These are phyloP conservation scores for Schizopora paradoxa DNA, from an alignment of 1,284 basidiomycete genomes.

Conservation along the genomic window DNA sequence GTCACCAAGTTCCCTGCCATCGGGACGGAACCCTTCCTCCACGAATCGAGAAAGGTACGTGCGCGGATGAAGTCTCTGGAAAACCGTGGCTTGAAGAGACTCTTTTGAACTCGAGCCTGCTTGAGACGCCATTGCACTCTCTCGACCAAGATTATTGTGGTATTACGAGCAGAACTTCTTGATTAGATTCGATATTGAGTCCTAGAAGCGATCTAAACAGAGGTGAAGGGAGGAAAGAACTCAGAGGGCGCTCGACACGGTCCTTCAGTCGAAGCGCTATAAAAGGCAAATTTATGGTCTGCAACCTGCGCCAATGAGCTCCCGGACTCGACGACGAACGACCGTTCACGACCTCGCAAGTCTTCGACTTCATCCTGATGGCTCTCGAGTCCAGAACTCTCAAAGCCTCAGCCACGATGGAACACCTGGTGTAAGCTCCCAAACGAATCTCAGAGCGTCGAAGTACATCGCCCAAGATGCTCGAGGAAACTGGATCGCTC, in stretches of 20 bases:
- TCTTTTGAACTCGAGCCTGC: slow-evolving; percentile 7
- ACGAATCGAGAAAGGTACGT: slow-evolving; percentile 79
- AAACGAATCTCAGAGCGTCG: slow-evolving; percentile 6
- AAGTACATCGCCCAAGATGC: slow-evolving; percentile 32
- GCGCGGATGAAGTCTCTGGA: slow-evolving; percentile 77
- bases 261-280: too few species aligned
- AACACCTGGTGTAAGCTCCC: neutral
- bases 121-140: too few species aligned
- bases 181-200: too few species aligned
- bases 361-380: slow-evolving; percentile 55
- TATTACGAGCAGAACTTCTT: too few species aligned
- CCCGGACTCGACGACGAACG: slow-evolving; percentile 40
- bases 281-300: too few species aligned
- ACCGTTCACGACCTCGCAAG: slow-evolving; percentile 56
- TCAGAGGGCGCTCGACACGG: too few species aligned
- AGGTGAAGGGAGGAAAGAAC: too few species aligned
- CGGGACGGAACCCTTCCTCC: slow-evolving; percentile 64
- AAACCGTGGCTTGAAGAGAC: slow-evolving; percentile 57
- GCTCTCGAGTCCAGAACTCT: slow-evolving; percentile 46
- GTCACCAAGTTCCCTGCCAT: slow-evolving; percentile 57
- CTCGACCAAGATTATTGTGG: too few species aligned
- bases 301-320: too few species aligned
- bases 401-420: slow-evolving; percentile 26
- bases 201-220: too few species aligned
- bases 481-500: slow-evolving; percentile 41